phyloP scores from a whole-genome alignment of 164 flowering plant species.

The Paratinospora sagittata region DNA sequence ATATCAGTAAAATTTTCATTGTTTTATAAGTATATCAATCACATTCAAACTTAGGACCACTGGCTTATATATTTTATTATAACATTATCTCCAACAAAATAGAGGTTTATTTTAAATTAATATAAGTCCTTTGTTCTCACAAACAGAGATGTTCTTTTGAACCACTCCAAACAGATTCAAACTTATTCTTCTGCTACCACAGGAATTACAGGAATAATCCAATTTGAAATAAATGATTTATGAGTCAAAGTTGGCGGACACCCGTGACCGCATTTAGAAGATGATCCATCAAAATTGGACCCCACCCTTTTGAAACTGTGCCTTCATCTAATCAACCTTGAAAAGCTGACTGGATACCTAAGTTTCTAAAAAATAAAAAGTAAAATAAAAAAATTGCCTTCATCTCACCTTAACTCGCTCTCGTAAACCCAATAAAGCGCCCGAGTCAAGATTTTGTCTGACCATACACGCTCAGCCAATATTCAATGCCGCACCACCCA shows the following conservation, averaged over 20 bases:
- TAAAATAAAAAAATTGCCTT: too few relatives aligned
- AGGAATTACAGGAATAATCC: background rate
- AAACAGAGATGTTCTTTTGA: too few relatives aligned
- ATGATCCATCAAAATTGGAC: background rate
- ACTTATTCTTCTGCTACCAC: too few relatives aligned
- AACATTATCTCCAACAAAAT: too few relatives aligned
- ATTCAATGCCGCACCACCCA: background rate
- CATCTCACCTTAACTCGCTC: background rate
- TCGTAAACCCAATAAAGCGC: background rate
- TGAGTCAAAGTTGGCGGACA: background rate
- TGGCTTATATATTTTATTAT: too few relatives aligned
- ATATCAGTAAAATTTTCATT: background rate
- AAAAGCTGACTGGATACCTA: too few relatives aligned
- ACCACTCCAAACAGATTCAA: too few relatives aligned
- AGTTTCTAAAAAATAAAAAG: too few relatives aligned
- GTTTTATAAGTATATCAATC: background rate
- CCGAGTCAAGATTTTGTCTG: too few relatives aligned
- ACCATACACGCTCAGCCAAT: background rate
- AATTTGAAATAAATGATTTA: background rate
- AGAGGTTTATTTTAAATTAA: too few relatives aligned
- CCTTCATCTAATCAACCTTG: too few relatives aligned
- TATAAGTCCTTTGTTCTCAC: too few relatives aligned
- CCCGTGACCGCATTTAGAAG: background rate
- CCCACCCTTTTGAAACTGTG: background rate
- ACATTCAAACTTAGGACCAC: background rate